Evolutionary conservation across 176 grass and related monocot genomes (phyloP).

Genomic region (Triticum dicoccoides): DNA sequence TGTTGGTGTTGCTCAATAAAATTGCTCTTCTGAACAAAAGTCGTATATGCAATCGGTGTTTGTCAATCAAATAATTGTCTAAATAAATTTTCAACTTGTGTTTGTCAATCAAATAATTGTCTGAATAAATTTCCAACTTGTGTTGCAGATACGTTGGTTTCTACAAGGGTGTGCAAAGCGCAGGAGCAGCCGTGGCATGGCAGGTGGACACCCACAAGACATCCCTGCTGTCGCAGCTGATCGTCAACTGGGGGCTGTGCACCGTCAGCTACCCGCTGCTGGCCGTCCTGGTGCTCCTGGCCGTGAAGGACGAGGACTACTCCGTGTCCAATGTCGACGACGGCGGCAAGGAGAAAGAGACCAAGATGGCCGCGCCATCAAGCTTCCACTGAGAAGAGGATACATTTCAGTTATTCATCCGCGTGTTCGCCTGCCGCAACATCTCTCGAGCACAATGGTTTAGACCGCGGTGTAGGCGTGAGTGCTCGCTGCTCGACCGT

Average conservation of each 20-base stretch:
- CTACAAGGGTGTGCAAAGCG: constrained; percentile 93
- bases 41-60: neutral
- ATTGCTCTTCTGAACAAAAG: neutral
- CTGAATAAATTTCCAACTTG: too few species aligned
- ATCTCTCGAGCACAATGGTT: neutral
- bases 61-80: neutral
- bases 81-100: too few species aligned
- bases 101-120: neutral
- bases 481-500: neutral
- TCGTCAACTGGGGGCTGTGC: constrained; percentile 73
- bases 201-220: constrained; percentile 51
- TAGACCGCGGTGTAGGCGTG: neutral
- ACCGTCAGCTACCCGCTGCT: constrained; percentile 88
- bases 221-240: constrained; percentile 41
- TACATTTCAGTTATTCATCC: neutral
- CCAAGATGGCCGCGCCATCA: constrained; percentile 4
- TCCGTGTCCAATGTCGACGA: constrained; percentile 28
- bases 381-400: constrained; percentile 39
- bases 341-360: neutral
- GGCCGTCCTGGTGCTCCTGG: constrained; percentile 53
- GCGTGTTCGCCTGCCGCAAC: neutral
- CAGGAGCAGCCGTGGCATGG: constrained; percentile 83
- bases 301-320: constrained; percentile 59
- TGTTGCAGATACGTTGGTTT: constrained; percentile 73
- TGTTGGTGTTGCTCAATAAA: too few species aligned